These are phyloP conservation scores for Pichia sp. DNA, from an alignment of 1,139 yeast species.

Conservation along the genomic window DNA sequence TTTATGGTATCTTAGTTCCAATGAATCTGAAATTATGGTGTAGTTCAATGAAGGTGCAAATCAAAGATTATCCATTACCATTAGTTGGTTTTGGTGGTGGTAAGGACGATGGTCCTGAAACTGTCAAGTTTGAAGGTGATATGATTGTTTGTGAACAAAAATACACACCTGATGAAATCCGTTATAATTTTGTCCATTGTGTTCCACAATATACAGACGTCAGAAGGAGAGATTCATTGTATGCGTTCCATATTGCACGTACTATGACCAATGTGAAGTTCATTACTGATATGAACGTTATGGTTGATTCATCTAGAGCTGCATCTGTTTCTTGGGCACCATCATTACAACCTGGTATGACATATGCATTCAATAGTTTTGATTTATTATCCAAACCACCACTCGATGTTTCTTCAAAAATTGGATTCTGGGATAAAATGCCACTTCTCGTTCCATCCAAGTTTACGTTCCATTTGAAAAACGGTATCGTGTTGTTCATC, in stretches of 20 bases:
- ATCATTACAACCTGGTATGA: conserved; percentile 53
- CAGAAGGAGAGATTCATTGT: conserved; percentile 32
- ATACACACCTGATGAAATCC: conserved; percentile 40
- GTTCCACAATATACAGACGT: conserved; percentile 31
- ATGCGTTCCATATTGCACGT: conserved; percentile 44
- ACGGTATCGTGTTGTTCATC: conserved; percentile 52
- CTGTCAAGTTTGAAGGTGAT: conserved; percentile 41
- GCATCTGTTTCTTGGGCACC: conserved; percentile 57
- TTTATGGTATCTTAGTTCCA: conserved; percentile 73
- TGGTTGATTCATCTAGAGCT: conserved; percentile 40
- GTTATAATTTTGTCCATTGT: conserved; percentile 43
- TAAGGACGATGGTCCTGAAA: conserved; percentile 16
- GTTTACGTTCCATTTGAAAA: conserved; percentile 33
- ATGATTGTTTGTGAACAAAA: conserved; percentile 48
- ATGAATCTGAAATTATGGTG: conserved; percentile 48
- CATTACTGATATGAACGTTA: conserved; percentile 43
- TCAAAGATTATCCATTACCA: conserved; percentile 64
- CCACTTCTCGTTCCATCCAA: conserved; percentile 49
- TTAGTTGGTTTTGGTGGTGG: conserved; percentile 31
- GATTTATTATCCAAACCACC: conserved; percentile 62
- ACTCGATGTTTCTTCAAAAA: conserved; percentile 49
- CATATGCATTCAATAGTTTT: conserved; percentile 52
- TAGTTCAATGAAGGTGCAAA: conserved; percentile 24
- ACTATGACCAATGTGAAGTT: conserved; percentile 52
- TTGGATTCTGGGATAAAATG: conserved; percentile 62